Evolutionary conservation across 2,329 filamentous ascomycete species (phyloP).

Genomic region (Amauroascus niger): DNA sequence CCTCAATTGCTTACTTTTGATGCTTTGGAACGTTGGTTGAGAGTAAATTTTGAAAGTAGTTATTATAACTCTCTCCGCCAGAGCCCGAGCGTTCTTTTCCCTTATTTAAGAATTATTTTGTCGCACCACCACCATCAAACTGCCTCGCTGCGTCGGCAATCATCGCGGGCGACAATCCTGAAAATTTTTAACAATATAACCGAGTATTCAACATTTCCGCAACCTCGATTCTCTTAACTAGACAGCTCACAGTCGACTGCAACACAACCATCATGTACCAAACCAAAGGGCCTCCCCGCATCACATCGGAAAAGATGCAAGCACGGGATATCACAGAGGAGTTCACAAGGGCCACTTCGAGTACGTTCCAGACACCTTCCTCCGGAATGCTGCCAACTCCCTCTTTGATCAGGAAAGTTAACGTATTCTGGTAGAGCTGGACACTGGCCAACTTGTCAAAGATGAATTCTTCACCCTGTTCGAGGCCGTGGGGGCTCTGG

Average conservation of each 20-base stretch:
- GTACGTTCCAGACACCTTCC: constrained; percentile 29
- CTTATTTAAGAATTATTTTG: background rate
- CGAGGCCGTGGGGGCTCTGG: constrained; percentile 72
- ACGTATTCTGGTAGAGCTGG: constrained; percentile 48
- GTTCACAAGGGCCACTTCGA: constrained; percentile 44
- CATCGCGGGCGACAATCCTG: background rate
- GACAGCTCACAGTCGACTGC: background rate
- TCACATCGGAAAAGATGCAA: constrained; percentile 29
- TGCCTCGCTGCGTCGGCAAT: too few relatives aligned
- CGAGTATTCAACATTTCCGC: background rate
- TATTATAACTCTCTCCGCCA: too few relatives aligned
- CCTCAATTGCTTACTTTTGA: background rate
- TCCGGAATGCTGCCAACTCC: background rate
- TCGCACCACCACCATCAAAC: background rate
- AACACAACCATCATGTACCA: background rate
- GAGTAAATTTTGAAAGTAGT: background rate
- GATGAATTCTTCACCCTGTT: constrained; percentile 92
- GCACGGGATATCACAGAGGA: constrained; percentile 47
- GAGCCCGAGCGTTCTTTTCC: background rate
- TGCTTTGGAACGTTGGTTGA: background rate
- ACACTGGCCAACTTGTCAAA: constrained; percentile 76
- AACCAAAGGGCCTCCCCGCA: constrained; percentile 2
- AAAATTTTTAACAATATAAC: background rate
- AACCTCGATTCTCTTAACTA: background rate
- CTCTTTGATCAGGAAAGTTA: background rate